Conservation (phyloP, 768 basidiomycete genomes). For the Kwoniella bestiolae region DNA sequence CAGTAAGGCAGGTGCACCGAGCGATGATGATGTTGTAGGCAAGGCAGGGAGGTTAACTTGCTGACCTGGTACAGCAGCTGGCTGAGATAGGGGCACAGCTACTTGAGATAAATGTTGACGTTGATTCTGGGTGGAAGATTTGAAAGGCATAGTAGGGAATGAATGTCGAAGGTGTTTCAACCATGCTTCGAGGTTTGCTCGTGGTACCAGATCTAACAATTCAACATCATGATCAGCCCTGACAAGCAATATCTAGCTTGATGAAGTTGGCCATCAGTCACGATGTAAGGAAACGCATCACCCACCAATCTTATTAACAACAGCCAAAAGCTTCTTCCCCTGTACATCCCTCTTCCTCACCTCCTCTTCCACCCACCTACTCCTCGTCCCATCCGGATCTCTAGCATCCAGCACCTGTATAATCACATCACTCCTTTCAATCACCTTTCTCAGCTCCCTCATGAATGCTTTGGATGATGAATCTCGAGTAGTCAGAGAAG, state of each 20-base stretch:
- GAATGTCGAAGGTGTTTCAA: conserved; percentile 86
- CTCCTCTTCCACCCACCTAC: conserved; percentile 90
- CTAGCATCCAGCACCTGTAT: conserved; percentile 83
- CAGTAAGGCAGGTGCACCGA: conserved; percentile 64
- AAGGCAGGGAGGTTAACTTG: conserved; percentile 39
- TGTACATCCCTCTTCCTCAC: conserved; percentile 81
- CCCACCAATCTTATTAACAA: conserved; percentile 95
- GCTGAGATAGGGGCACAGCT: conserved; percentile 41
- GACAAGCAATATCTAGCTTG: background rate
- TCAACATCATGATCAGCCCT: background rate
- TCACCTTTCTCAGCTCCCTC: conserved; percentile 82
- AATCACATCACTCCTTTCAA: conserved; percentile 89
- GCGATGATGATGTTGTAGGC: conserved; percentile 54
- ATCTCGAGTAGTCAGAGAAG: conserved; percentile 55
- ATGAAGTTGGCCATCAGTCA: no score
- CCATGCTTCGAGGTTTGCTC: conserved; percentile 86
- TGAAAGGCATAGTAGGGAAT: conserved; percentile 91
- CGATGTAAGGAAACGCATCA: conserved; percentile 19
- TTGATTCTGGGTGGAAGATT: conserved; percentile 75
- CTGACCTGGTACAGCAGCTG: conserved; percentile 41
- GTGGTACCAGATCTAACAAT: conserved; percentile 80
- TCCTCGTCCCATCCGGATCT: conserved; percentile 92
- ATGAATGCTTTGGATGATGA: conserved; percentile 64
- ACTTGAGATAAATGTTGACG: conserved; percentile 73
- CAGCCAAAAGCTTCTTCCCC: conserved; percentile 89